phyloP scores from a whole-genome alignment of 176 grass and related monocot species.

The Oropetium thomaeum region DNA sequence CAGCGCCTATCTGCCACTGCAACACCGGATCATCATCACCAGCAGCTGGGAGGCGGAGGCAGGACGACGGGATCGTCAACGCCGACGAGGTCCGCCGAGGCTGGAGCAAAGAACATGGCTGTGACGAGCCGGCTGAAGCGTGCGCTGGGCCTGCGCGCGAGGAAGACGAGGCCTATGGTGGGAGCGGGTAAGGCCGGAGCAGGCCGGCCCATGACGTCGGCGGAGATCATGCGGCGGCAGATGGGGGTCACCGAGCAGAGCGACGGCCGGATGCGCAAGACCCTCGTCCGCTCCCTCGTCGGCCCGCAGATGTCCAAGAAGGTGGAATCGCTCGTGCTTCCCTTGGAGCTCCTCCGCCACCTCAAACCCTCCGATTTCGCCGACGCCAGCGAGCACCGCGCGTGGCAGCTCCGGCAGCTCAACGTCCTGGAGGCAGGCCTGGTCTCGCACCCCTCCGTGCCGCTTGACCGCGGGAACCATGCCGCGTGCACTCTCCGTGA shows the following conservation, averaged over 20 bases:
- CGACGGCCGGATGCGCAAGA: conserved; percentile 35
- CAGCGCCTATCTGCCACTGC: too few species aligned
- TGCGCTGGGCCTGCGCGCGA: conserved; percentile 43
- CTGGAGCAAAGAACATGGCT: conserved; percentile 36
- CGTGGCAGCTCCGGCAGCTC: conserved; percentile 62
- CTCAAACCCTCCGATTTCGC: conserved; percentile 51
- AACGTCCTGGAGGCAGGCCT: conserved; percentile 58
- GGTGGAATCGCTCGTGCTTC: conserved; percentile 51
- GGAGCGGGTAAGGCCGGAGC: not conserved
- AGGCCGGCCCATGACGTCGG: conserved; percentile 53
- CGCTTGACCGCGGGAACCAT: conserved; percentile 21
- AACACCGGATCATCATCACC: too few species aligned
- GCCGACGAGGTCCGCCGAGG: not conserved
- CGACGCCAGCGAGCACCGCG: conserved; percentile 42
- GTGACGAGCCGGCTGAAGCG: conserved; percentile 58
- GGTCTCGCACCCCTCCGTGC: conserved; percentile 38
- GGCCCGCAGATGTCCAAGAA: conserved; percentile 39
- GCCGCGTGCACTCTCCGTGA: conserved; percentile 35
- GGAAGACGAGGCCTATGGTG: conserved; percentile 43
- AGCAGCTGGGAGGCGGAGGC: not conserved
- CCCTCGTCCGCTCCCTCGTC: conserved; percentile 32
- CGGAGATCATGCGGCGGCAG: conserved; percentile 66
- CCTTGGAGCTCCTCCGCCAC: conserved; percentile 63
- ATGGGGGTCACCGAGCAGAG: conserved; percentile 44
- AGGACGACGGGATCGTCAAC: not conserved